Evolutionary conservation across 148 eudicot genomes (phyloP), one percentile per base, ranked within the genome.

Genomic region (Rhododendron ferrugineum): DNA sequence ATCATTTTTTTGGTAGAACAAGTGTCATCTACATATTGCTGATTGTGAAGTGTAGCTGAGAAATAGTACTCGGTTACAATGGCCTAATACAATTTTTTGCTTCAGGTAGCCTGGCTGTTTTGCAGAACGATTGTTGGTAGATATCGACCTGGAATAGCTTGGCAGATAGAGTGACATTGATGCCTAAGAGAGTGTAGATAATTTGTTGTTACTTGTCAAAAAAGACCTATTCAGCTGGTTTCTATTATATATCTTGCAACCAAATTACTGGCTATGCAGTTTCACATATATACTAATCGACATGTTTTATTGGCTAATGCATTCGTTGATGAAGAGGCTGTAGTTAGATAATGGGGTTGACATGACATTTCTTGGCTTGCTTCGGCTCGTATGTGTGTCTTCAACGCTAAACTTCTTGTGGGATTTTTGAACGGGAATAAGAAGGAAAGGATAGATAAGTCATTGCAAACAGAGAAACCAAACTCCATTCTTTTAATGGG

Each of bases 1-100:
- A 86, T 79, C 85, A 86, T 54, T 86, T 78, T 82, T 83, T 83
- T 78, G 15, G 50, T n/a, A 50, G 86, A 52, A 66, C 42, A 83
- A 66, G 60, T 18, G 47, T 54, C 22, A 9, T 83, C 30, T 58
- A 44, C 77, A 83, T 62, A 49, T 34, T 82, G 32, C 47, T 73
- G 47, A 72, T 70, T 70, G 23, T 76, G 47, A 54, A 82, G 1
- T 66, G 77, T 66, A 66, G 83, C 73, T 46, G 81, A 68, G 36
- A 77, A 62, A 47, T 85, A 52, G 56, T 52, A 74, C 52, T 47
- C 44, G 14, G 85, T 82, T 58, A 62, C 47, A 52, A 22, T 72
- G 58, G 44, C 84, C 44, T 86, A 83, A 66, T 83, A 77, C 44
- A 11, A 73, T 73, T 73, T 73, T 70, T 68, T 70, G 37, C 42